Evolutionary conservation across 208 protist species (phyloP).

Genomic region (Borovskyia barvae): DNA sequence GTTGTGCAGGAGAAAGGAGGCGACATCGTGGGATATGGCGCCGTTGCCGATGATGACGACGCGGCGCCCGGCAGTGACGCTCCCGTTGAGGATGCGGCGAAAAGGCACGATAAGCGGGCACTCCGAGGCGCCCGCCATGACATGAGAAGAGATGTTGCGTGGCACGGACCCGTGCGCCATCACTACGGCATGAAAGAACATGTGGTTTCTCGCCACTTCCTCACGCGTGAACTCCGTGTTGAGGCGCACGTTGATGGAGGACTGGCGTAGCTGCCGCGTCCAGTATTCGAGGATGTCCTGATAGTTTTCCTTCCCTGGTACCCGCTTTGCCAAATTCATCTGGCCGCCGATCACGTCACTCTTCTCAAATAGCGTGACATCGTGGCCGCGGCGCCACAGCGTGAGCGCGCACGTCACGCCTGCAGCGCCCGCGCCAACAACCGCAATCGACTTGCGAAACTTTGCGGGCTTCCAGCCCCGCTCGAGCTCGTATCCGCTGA

Average conservation of each 20-base stretch:
- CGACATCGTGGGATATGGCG: conserved; percentile 81
- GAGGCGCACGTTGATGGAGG: conserved; percentile 75
- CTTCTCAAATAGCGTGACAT: conserved; percentile 90
- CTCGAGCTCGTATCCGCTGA: conserved; percentile 88
- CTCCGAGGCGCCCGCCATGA: conserved; percentile 67
- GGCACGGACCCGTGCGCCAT: conserved; percentile 72
- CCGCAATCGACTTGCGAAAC: conserved; percentile 75
- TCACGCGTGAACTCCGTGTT: conserved; percentile 74
- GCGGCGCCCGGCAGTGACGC: conserved; percentile 67
- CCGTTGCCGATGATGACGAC: conserved; percentile 86
- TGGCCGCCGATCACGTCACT: conserved; percentile 84
- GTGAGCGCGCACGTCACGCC: conserved; percentile 89
- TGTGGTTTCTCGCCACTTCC: conserved; percentile 74
- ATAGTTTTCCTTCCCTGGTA: conserved; percentile 94
- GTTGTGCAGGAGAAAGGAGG: conserved; percentile 84
- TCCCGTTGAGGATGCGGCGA: conserved; percentile 73
- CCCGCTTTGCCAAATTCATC: conserved; percentile 92
- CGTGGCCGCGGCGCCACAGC: conserved; percentile 87
- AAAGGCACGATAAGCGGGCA: conserved; percentile 70
- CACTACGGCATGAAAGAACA: conserved; percentile 83
- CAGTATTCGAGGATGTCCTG: conserved; percentile 91
- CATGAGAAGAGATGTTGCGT: conserved; percentile 58
- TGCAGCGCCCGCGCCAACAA: conserved; percentile 91
- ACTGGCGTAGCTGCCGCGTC: conserved; percentile 73
- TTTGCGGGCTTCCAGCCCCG: conserved; percentile 49